Evolutionary conservation across 345 rosid species (phyloP).

Genomic region (Citrus maxima): DNA sequence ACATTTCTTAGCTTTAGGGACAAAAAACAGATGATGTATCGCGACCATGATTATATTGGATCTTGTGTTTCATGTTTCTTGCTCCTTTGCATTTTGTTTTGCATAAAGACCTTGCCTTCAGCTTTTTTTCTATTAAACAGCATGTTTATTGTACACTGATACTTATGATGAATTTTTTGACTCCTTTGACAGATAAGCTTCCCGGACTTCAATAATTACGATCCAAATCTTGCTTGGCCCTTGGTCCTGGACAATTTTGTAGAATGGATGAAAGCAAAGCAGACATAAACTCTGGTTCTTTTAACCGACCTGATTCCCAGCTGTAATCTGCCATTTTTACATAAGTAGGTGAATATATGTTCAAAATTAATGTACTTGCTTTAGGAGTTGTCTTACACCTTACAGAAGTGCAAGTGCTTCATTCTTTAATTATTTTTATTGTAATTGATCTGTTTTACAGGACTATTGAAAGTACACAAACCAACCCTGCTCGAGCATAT

Average conservation of each 20-base stretch:
- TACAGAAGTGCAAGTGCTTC: neutral
- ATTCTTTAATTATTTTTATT: neutral
- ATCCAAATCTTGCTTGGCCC: conserved; percentile 98
- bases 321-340: conserved; percentile 41
- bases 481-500: conserved; percentile 6
- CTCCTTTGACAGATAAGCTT: conserved; percentile 71
- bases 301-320: conserved; percentile 31
- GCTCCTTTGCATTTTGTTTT: neutral
- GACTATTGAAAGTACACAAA: conserved; percentile 23
- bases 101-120: neutral
- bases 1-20: neutral
- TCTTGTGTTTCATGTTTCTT: neutral
- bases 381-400: neutral
- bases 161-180: neutral
- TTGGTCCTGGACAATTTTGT: conserved; percentile 96
- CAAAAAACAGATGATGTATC: neutral
- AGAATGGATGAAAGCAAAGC: conserved; percentile 89
- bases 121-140: neutral
- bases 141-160: neutral
- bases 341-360: conserved; percentile 25
- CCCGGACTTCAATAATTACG: conserved; percentile 72
- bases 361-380: neutral
- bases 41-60: neutral
- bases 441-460: conserved; percentile 32
- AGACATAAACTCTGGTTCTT: conserved; percentile 35